A percentile compares a stretch with the other conserved stretches of the same genome.
These are phyloP conservation scores for Theobroma cacao DNA, from an alignment of 345 rosid species.

Conservation along the genomic window DNA sequence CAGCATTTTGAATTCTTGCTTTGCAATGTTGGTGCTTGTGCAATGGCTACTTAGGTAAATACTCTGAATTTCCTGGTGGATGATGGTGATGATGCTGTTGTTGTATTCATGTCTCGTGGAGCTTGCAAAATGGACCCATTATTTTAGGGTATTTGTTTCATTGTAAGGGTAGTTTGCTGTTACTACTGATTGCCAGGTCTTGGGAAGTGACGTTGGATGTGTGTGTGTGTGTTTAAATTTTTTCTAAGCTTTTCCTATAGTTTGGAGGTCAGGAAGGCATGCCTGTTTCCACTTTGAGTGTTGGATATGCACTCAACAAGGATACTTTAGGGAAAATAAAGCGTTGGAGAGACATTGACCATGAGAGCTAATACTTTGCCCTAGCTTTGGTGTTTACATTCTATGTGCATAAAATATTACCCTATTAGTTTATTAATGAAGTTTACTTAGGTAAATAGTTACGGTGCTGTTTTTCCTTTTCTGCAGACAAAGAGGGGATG, in stretches of 20 bases:
- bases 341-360: neutral
- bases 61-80: neutral
- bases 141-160: neutral
- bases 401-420: neutral
- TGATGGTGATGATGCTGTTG: neutral
- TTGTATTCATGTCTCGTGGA: neutral
- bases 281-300: neutral
- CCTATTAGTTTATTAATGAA: neutral
- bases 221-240: neutral
- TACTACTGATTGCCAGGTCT: neutral
- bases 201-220: neutral
- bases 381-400: neutral
- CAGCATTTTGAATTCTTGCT: neutral
- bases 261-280: neutral
- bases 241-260: neutral
- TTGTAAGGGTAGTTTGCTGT: neutral
- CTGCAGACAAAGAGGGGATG: conserved; percentile 72
- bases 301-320: neutral
- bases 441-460: conserved; percentile 1
- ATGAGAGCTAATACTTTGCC: neutral
- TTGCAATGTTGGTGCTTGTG: neutral
- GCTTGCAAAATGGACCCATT: neutral
- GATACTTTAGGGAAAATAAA: neutral
- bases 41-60: neutral
- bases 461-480: conserved; percentile 17